These are phyloP conservation scores for Benincasa hispida DNA, from an alignment of 306 rosid species.

Conservation along the genomic window DNA sequence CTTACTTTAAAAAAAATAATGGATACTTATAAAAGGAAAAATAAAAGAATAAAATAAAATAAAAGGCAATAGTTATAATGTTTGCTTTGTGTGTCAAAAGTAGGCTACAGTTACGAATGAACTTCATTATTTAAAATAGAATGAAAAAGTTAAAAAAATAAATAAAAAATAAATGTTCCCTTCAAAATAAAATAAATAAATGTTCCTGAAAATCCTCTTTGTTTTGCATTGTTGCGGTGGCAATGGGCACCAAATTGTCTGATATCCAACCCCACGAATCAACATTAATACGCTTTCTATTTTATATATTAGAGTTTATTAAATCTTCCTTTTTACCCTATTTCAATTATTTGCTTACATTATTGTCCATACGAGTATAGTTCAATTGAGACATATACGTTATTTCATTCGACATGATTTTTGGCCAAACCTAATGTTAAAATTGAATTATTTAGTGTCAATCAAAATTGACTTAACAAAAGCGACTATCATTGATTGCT, in stretches of 20 bases:
- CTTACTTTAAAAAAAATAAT: too few relatives aligned
- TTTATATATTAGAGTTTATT: background rate
- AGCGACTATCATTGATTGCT: too few relatives aligned
- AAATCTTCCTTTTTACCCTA: background rate
- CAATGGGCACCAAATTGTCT: slow-evolving; percentile 9
- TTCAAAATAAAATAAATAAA: background rate
- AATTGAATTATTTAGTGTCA: too few relatives aligned
- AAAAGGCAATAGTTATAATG: background rate
- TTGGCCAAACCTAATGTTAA: background rate
- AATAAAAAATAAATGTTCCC: background rate
- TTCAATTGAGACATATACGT: background rate
- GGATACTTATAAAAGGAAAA: too few relatives aligned
- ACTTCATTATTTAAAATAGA: background rate
- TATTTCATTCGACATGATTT: background rate
- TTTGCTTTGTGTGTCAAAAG: background rate
- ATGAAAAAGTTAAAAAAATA: background rate
- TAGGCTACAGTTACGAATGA: background rate
- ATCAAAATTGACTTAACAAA: too few relatives aligned
- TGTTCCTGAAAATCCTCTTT: background rate
- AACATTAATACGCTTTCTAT: background rate
- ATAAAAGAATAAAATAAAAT: background rate
- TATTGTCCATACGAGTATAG: background rate
- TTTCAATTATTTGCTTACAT: background rate
- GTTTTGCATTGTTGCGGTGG: background rate
- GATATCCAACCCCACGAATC: slow-evolving; percentile 8